phyloP scores from a whole-genome alignment of 345 rosid species.

The Heritiera fomes region DNA sequence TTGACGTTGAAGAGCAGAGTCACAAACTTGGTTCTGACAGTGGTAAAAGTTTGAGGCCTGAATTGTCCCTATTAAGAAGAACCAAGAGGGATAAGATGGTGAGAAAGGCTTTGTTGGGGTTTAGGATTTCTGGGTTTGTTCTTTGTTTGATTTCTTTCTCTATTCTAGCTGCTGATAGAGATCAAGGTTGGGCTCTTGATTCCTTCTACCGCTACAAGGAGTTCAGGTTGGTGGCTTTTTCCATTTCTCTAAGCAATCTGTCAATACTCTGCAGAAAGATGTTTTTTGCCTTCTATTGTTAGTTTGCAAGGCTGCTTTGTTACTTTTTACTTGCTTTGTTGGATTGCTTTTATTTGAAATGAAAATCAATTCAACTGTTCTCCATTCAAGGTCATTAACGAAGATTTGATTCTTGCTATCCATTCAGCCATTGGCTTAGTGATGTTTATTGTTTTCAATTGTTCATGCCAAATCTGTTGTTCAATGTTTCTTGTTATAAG shows the following conservation, averaged over 20 bases:
- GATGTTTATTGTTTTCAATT: neutral
- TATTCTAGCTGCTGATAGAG: slow-evolving; percentile 73
- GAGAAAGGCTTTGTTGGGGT: slow-evolving; percentile 53
- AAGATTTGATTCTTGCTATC: too few relatives aligned
- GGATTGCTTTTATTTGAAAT: neutral
- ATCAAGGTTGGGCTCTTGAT: slow-evolving; percentile 89
- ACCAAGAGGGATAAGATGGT: slow-evolving; percentile 42
- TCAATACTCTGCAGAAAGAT: neutral
- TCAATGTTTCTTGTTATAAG: neutral
- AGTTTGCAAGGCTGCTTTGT: too few relatives aligned
- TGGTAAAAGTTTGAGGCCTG: slow-evolving; percentile 41
- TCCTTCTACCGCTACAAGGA: slow-evolving; percentile 82
- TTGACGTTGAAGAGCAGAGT: slow-evolving; percentile 30
- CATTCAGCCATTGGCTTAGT: neutral
- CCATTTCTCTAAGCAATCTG: neutral
- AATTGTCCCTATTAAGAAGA: slow-evolving; percentile 49
- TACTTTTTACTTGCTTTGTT: too few relatives aligned
- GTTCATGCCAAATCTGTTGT: neutral
- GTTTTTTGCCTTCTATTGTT: too few relatives aligned
- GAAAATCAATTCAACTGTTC: neutral
- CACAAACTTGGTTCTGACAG: slow-evolving; percentile 30
- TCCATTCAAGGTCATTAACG: too few relatives aligned
- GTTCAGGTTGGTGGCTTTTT: slow-evolving; percentile 55
- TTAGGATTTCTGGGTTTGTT: slow-evolving; percentile 59
- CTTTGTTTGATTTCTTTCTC: slow-evolving; percentile 75